These are phyloP conservation scores for Sanghuangporus sanghuang DNA, from an alignment of 1,284 basidiomycete species.

Conservation along the genomic window DNA sequence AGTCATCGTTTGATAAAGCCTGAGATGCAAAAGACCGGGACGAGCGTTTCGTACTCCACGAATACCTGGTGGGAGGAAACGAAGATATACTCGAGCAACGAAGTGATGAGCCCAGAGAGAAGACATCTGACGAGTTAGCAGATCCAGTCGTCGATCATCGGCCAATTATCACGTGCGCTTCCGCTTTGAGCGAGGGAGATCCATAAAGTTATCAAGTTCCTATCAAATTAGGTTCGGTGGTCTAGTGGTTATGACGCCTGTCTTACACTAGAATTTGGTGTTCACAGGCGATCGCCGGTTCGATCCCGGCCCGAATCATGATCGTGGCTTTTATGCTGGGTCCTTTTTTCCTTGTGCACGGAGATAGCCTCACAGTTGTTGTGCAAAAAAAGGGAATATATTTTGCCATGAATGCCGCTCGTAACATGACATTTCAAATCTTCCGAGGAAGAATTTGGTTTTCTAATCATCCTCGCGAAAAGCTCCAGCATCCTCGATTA, in stretches of 20 bases:
- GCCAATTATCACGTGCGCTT: not conserved
- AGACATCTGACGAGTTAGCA: not conserved
- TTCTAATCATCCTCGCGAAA: not conserved
- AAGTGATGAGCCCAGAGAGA: not conserved
- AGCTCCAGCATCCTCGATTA: not conserved
- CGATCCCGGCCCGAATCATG: slow-evolving; percentile 18
- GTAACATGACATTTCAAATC: too few relatives aligned
- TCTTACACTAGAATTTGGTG: slow-evolving; percentile 12
- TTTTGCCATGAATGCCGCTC: too few relatives aligned
- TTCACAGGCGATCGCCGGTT: slow-evolving; percentile 19
- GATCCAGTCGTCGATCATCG: not conserved
- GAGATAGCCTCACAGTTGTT: too few relatives aligned
- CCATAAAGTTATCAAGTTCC: not conserved
- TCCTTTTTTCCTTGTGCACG: slow-evolving; percentile 17
- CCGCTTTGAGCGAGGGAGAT: not conserved
- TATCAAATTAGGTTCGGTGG: slow-evolving; percentile 10
- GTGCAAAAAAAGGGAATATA: too few relatives aligned
- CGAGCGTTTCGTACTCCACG: not conserved
- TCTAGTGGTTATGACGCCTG: slow-evolving; percentile 21
- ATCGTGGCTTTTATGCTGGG: not conserved
- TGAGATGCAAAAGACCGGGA: not conserved
- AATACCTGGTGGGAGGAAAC: not conserved
- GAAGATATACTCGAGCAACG: not conserved
- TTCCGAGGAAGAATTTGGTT: not conserved
- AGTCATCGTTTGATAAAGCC: slow-evolving; percentile 23